A percentile compares a stretch with the other conserved stretches of the same genome.
Evolutionary conservation across 305 asterid genomes (phyloP).

Genomic region (Ilex paraguariensis): DNA sequence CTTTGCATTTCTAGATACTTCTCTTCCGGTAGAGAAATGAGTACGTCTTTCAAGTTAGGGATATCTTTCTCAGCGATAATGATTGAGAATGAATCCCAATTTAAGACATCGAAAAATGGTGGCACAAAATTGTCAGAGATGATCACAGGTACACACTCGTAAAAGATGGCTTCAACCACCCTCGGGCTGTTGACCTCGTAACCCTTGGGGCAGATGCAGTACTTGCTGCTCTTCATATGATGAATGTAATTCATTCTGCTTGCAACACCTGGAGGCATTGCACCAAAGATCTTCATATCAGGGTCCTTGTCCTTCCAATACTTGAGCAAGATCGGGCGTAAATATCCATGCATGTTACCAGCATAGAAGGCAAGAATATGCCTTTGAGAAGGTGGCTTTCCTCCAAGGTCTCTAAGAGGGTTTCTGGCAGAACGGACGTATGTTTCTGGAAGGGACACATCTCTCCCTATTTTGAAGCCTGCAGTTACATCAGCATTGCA

Average conservation of each 20-base stretch:
- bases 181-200: slow-evolving; percentile 83
- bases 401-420: slow-evolving; percentile 86
- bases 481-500: slow-evolving; percentile 78
- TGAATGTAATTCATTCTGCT: slow-evolving; percentile 74
- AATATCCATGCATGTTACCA: slow-evolving; percentile 78
- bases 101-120: slow-evolving; percentile 66
- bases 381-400: slow-evolving; percentile 71
- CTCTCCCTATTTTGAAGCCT: slow-evolving; percentile 85
- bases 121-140: slow-evolving; percentile 78
- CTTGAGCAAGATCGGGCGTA: slow-evolving; percentile 71
- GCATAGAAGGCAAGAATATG: slow-evolving; percentile 74
- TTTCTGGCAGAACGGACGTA: slow-evolving; percentile 76
- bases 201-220: slow-evolving; percentile 80
- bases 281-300: slow-evolving; percentile 66
- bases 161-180: slow-evolving; percentile 69
- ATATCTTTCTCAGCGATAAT: slow-evolving; percentile 59
- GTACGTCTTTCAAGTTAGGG: slow-evolving; percentile 42
- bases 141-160: slow-evolving; percentile 70
- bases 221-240: slow-evolving; percentile 71
- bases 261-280: slow-evolving; percentile 73
- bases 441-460: slow-evolving; percentile 78
- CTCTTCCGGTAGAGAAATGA: slow-evolving; percentile 41
- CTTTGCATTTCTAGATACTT: slow-evolving; percentile 59
- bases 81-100: slow-evolving; percentile 63
- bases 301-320: slow-evolving; percentile 68